These are phyloP conservation scores for Diaporthe nobilis DNA, from an alignment of 2,329 filamentous ascomycete genomes.

Conservation along the genomic window DNA sequence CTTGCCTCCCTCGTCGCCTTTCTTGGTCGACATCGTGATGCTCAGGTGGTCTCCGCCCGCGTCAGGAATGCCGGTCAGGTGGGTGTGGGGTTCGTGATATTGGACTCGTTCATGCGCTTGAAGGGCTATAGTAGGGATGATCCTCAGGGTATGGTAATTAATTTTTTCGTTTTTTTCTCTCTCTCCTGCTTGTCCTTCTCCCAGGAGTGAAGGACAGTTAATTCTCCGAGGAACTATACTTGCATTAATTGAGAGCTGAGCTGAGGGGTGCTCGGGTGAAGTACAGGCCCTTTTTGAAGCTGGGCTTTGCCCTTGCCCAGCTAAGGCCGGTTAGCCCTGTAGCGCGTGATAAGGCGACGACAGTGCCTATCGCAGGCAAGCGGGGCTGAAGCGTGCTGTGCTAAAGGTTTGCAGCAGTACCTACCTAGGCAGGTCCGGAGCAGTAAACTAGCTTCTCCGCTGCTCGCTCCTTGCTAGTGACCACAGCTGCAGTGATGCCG, in stretches of 20 bases:
- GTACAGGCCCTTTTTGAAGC: slow-evolving; percentile 31
- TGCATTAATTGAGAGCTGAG: slow-evolving; percentile 8
- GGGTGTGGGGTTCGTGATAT: slow-evolving; percentile 38
- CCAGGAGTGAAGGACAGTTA: not conserved
- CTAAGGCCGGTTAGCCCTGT: slow-evolving; percentile 13
- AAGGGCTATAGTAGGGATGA: slow-evolving; percentile 26
- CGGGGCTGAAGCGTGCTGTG: slow-evolving; percentile 19
- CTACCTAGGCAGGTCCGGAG: not conserved
- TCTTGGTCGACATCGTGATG: slow-evolving; percentile 38
- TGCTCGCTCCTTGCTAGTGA: not conserved
- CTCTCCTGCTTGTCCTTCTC: not conserved
- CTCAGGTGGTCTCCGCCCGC: not conserved
- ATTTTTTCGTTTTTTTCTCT: not conserved
- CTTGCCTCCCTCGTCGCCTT: slow-evolving; percentile 30
- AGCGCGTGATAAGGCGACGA: slow-evolving; percentile 27
- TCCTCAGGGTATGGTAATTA: not conserved
- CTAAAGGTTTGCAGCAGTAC: not conserved
- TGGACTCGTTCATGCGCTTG: slow-evolving; percentile 34
- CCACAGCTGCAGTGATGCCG: slow-evolving; percentile 6
- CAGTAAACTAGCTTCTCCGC: not conserved
- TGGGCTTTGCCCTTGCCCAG: slow-evolving; percentile 2
- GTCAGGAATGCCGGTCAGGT: slow-evolving; percentile 12
- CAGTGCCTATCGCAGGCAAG: slow-evolving; percentile 36
- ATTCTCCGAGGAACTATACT: slow-evolving; percentile 13
- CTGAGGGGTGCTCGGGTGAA: slow-evolving; percentile 22